Conservation (phyloP, 2,329 filamentous ascomycete genomes). For the Amauroascus niger region DNA sequence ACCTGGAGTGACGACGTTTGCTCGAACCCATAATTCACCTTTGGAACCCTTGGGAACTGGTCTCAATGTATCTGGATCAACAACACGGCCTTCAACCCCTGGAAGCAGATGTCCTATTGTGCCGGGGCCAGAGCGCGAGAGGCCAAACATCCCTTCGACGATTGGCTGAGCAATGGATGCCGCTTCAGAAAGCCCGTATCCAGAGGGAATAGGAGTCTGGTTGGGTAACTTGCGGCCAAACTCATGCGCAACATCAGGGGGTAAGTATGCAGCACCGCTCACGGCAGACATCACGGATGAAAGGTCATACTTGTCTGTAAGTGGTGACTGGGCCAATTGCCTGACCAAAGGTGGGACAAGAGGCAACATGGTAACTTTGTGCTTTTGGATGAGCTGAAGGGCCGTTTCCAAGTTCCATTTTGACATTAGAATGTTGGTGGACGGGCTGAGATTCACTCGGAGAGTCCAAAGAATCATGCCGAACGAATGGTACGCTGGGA, state of each 20-base stretch:
- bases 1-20: slow-evolving; percentile 37
- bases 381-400: slow-evolving; percentile 11
- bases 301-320: slow-evolving; percentile 13
- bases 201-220: slow-evolving; percentile 8
- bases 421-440: slow-evolving; percentile 13
- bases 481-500: slow-evolving; percentile 12
- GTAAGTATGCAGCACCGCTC: slow-evolving; percentile 14
- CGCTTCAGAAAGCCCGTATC: slow-evolving; percentile 14
- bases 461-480: slow-evolving; percentile 13
- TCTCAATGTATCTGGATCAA: slow-evolving; percentile 30
- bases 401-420: slow-evolving; percentile 14
- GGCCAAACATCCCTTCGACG: slow-evolving; percentile 14
- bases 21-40: slow-evolving; percentile 39
- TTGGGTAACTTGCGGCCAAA: slow-evolving; percentile 13
- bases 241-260: slow-evolving; percentile 11
- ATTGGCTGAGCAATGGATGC: slow-evolving; percentile 12
- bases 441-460: slow-evolving; percentile 9
- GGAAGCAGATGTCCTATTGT: slow-evolving; percentile 32
- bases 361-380: slow-evolving; percentile 13
- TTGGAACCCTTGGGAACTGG: slow-evolving; percentile 31
- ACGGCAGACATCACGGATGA: slow-evolving; percentile 9
- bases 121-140: slow-evolving; percentile 19
- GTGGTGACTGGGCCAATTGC: slow-evolving; percentile 12
- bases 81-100: slow-evolving; percentile 34
- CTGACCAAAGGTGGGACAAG: slow-evolving; percentile 15